phyloP scores from a whole-genome alignment of 2,329 filamentous ascomycete genomes.

The Penicillium nordicum region DNA sequence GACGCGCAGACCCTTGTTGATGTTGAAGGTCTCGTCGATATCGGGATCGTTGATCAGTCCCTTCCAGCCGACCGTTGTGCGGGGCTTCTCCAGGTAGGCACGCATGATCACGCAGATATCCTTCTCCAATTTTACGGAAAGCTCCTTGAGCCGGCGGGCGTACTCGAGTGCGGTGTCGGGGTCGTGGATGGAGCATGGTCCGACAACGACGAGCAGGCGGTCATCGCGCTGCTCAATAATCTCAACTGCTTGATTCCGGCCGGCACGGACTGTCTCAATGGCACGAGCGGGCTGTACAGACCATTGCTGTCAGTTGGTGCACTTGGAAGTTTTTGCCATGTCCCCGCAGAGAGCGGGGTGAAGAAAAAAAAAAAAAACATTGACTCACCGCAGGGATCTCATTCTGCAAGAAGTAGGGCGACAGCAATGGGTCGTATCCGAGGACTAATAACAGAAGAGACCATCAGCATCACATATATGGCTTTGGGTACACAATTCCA shows the following conservation, averaged over 20 bases:
- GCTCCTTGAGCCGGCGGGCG: constrained; percentile 69
- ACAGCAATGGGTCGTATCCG: constrained; percentile 90
- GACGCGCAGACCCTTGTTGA: constrained; percentile 94
- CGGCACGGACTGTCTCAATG: constrained; percentile 42
- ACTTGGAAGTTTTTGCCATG: constrained; percentile 48
- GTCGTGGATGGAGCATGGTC: constrained; percentile 97
- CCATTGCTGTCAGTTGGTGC: constrained; percentile 14
- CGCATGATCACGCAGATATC: constrained; percentile 96
- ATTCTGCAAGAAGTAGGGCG: constrained; percentile 77
- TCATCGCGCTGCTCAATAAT: constrained; percentile 75
- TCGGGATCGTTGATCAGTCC: constrained; percentile 98
- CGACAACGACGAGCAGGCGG: constrained; percentile 88
- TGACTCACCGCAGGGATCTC: constrained; percentile 69
- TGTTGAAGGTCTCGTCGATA: constrained; percentile 94
- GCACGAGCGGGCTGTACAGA: constrained; percentile 36
- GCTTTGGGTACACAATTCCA: background rate
- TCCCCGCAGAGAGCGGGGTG: constrained; percentile 64
- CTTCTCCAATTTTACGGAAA: constrained; percentile 73
- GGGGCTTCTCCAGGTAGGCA: constrained; percentile 97
- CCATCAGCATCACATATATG: background rate
- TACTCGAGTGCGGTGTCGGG: constrained; percentile 85
- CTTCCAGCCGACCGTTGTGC: constrained; percentile 98
- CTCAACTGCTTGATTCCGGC: constrained; percentile 58
- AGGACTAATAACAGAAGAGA: constrained; percentile 63
- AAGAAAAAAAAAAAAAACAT: constrained; percentile 53